A percentile compares a stretch with the other conserved stretches of the same genome.
Conservation (phyloP, 306 rosid species). For the Quercus berberidifolia region DNA sequence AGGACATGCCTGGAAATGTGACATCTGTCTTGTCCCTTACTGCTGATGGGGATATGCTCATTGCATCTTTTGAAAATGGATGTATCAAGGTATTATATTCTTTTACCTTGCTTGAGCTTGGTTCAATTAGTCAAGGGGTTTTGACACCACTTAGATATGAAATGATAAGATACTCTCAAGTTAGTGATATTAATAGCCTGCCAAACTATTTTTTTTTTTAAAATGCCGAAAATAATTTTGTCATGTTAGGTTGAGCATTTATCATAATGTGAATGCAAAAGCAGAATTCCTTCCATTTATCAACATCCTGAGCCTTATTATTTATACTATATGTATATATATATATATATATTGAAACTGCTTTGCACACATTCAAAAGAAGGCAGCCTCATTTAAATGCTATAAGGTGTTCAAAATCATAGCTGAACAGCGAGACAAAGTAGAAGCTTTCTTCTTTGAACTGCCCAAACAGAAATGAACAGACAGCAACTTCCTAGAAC, state of each 20-base stretch:
- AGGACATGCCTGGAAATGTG: constrained; percentile 48
- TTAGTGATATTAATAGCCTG: not conserved
- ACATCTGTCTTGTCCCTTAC: constrained; percentile 60
- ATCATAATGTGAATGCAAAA: not conserved
- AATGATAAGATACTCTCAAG: not conserved
- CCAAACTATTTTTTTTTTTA: no score
- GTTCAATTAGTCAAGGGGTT: not conserved
- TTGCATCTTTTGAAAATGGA: constrained; percentile 86
- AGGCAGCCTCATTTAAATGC: not conserved
- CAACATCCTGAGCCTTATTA: not conserved
- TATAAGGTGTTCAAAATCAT: not conserved
- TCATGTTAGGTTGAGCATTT: not conserved
- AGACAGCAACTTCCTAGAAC: not conserved
- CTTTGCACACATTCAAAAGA: not conserved
- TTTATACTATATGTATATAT: no score
- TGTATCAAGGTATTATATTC: constrained; percentile 57
- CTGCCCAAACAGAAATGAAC: not conserved
- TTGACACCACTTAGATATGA: constrained; percentile 11
- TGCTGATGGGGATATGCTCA: constrained; percentile 50
- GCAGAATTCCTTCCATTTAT: not conserved
- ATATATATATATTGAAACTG: not conserved
- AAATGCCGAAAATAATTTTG: not conserved
- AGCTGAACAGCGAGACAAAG: not conserved
- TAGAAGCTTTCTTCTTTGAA: not conserved
- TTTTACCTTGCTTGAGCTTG: constrained; percentile 24